phyloP scores from a whole-genome alignment of 2,329 filamentous ascomycete genomes.

The Fusarium papillatum region DNA sequence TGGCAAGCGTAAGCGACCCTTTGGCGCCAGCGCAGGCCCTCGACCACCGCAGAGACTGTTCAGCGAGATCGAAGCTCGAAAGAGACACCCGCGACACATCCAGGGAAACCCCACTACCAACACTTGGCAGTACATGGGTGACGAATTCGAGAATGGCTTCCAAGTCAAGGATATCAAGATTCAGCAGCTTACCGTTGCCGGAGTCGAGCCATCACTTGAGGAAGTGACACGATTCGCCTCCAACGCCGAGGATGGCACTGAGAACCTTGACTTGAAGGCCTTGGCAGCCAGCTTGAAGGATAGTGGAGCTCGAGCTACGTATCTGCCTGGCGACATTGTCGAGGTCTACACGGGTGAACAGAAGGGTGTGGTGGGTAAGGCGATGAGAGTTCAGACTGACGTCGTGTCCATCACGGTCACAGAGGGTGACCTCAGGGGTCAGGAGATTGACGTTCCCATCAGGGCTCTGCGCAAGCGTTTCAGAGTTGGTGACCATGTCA shows the following conservation, averaged over 20 bases:
- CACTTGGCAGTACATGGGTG: constrained; percentile 86
- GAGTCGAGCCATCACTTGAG: constrained; percentile 93
- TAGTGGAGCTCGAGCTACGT: constrained; percentile 83
- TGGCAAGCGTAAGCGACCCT: constrained; percentile 84
- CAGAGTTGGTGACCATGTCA: constrained; percentile 95
- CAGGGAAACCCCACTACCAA: constrained; percentile 81
- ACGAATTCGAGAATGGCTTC: constrained; percentile 94
- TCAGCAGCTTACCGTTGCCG: constrained; percentile 85
- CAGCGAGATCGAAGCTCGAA: constrained; percentile 92
- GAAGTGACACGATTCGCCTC: constrained; percentile 96
- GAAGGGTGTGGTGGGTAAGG: constrained; percentile 88
- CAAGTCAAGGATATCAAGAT: constrained; percentile 95
- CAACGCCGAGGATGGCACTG: constrained; percentile 90
- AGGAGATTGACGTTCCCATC: constrained; percentile 91
- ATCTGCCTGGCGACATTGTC: constrained; percentile 94
- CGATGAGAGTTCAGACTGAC: constrained; percentile 88
- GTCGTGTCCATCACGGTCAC: constrained; percentile 91
- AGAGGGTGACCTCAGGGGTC: constrained; percentile 85
- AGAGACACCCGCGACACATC: constrained; percentile 78
- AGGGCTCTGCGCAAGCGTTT: constrained; percentile 95
- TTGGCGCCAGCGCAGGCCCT: constrained; percentile 68
- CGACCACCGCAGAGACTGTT: constrained; percentile 91
- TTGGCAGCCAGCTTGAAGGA: constrained; percentile 92
- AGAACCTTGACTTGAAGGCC: constrained; percentile 92
- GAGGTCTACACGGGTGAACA: constrained; percentile 98